Base-by-base conservation (phyloP, 2,329 filamentous ascomycete genomes). In the Fusarium nisikadoi region DNA sequence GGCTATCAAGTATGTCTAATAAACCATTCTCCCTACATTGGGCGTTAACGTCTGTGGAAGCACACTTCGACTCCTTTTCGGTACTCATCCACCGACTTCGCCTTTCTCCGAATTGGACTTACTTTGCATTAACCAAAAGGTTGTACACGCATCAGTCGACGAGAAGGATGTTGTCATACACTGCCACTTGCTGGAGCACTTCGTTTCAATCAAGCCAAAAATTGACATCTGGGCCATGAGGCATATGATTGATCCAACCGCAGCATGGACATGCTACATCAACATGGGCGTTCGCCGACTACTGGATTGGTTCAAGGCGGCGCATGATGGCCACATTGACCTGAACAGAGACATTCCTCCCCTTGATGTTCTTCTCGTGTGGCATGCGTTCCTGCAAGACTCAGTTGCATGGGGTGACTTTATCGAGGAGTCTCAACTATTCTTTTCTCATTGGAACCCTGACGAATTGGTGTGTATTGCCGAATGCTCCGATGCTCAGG, bases 261-360 rank as follows among this genome's bases (percentile, higher is more conserved):
- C 43, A 33, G 66, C 68, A 20, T 76, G 72, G 72, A 65, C 17
- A 6, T 72, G 66, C 36, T 76, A 72, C 46, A 60, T 76, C 52
- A 75, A 76, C 39, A 61, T 63, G 42, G 63, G 56, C 12, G 56
- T 65, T 20, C 27, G 57, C 16, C 54, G 73, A 17, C 47, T 69
- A 14, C 19, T 55, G 5, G 25, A 46, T 35, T 77, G 75, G 65
- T 49, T 70, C 27, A 53, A 64, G 27, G 49, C 47, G 5, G 65
- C 70, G 2, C 49, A 49, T 8, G 31, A 45, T 12, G 20, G 43
- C 4, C 31, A 46, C 7, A 42, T 62, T 36, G 10, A 35, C 35
- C 42, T 72, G 20, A 35, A 39, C 11, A 54, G 38, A 9, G 27
- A 58, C 4, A 57, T 70, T 20, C 65, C 72, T 10, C 70, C 67